Evolutionary conservation across 106 monocot genomes (phyloP).

Genomic region (Agapanthus africanus): DNA sequence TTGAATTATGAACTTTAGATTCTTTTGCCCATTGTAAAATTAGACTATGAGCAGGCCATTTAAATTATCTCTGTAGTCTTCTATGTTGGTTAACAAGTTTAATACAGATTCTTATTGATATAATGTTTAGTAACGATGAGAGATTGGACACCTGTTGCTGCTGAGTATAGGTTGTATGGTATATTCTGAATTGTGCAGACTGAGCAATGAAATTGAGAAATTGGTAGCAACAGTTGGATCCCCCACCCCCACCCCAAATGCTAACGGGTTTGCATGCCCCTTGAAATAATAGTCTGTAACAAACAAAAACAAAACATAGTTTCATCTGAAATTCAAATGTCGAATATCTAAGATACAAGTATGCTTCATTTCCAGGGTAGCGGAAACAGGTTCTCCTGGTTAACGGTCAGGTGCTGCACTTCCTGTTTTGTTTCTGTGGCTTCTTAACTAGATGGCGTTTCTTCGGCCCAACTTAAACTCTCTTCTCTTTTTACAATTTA

Average conservation of each 20-base stretch:
- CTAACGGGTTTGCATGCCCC: too few species aligned
- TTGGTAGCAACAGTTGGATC: background rate
- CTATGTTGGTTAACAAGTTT: background rate
- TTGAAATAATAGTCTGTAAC: too few species aligned
- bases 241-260: background rate
- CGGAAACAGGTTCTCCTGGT: too few species aligned
- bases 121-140: background rate
- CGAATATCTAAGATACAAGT: too few species aligned
- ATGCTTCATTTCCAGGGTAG: too few species aligned
- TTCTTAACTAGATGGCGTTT: too few species aligned
- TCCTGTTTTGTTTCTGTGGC: too few species aligned
- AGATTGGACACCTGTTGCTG: background rate
- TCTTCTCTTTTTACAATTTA: too few species aligned
- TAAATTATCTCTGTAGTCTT: background rate
- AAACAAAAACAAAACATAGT: too few species aligned
- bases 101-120: background rate
- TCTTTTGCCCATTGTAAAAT: slow-evolving; percentile 10
- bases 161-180: background rate
- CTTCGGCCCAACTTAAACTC: too few species aligned
- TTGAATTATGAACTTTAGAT: slow-evolving; percentile 1
- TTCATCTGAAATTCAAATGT: too few species aligned
- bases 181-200: background rate
- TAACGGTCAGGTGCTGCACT: too few species aligned
- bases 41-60: background rate
- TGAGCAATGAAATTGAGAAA: background rate